Evolutionary conservation across 192 early-diverging fungal species (phyloP).

Genomic region (Mortierella alpina): DNA sequence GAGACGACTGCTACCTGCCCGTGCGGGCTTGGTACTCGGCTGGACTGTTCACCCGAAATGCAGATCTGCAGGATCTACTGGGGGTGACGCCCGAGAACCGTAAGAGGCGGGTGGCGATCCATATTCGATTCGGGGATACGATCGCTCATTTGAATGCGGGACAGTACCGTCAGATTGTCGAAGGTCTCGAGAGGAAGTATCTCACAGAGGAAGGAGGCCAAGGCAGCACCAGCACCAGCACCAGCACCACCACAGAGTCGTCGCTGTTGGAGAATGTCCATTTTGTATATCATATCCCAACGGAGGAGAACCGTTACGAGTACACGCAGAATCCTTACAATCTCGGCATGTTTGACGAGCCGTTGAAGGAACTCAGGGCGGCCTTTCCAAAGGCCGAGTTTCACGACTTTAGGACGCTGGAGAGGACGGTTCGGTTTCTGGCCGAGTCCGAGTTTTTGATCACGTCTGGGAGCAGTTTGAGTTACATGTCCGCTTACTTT

Average conservation of each 20-base stretch:
- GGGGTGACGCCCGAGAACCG: not conserved
- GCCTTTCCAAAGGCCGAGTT: constrained; percentile 1
- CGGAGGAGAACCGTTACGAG: constrained; percentile 9
- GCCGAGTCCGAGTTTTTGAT: constrained; percentile 12
- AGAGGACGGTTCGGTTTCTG: constrained; percentile 4
- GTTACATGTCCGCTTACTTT: constrained; percentile 8
- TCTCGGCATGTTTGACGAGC: not conserved
- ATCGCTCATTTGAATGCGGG: not conserved
- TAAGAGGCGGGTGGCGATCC: constrained; percentile 3
- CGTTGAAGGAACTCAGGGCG: not conserved
- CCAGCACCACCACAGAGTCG: not conserved
- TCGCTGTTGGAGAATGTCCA: not conserved
- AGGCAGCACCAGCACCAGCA: not conserved
- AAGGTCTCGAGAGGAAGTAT: constrained; percentile 6
- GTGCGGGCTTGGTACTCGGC: too few relatives aligned
- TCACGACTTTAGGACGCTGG: not conserved
- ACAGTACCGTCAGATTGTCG: constrained; percentile 1
- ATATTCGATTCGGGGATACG: constrained; percentile 8
- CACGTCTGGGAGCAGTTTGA: constrained; percentile 13
- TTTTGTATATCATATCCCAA: constrained; percentile 6
- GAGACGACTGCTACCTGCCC: too few relatives aligned
- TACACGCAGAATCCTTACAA: not conserved
- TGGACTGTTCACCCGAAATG: too few relatives aligned
- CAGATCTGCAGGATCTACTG: too few relatives aligned
- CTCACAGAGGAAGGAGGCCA: not conserved